These are phyloP conservation scores for Simplicillium aogashimaense DNA, from an alignment of 2,329 filamentous ascomycete genomes.

Conservation along the genomic window DNA sequence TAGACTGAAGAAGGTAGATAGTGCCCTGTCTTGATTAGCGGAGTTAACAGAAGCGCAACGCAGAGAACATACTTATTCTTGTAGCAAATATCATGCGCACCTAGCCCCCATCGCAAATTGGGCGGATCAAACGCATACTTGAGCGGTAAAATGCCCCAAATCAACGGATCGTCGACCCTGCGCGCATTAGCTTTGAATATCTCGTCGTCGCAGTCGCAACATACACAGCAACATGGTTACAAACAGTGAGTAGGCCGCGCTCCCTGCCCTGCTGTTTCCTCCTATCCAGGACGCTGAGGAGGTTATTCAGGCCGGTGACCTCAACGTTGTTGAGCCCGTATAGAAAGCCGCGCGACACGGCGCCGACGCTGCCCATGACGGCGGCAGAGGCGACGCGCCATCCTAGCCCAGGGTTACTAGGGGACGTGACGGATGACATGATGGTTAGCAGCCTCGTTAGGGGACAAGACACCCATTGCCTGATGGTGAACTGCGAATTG, in stretches of 20 bases:
- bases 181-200: slow-evolving; percentile 4
- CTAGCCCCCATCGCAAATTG: slow-evolving; percentile 81
- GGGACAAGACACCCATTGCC: no score
- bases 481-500: no score
- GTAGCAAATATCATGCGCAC: slow-evolving; percentile 93
- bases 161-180: slow-evolving; percentile 86
- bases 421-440: slow-evolving; percentile 6
- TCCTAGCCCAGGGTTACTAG: no score
- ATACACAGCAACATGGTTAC: slow-evolving; percentile 32
- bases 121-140: slow-evolving; percentile 60
- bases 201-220: no score
- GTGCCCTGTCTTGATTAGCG: slow-evolving; percentile 49
- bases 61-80: slow-evolving; percentile 56
- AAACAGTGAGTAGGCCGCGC: slow-evolving; percentile 70
- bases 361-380: slow-evolving; percentile 63
- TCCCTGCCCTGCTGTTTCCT: slow-evolving; percentile 55
- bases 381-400: slow-evolving; percentile 63
- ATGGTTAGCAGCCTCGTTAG: background rate
- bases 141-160: slow-evolving; percentile 83
- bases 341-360: slow-evolving; percentile 65
- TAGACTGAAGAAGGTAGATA: slow-evolving; percentile 72
- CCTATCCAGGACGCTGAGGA: slow-evolving; percentile 66
- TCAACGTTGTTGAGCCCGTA: slow-evolving; percentile 66
- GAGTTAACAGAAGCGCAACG: no score
- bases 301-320: slow-evolving; percentile 64